Evolutionary conservation across 176 grass and related monocot species (phyloP), one percentile per base, ranked within the genome.

Genomic region (Oryza nivara): DNA sequence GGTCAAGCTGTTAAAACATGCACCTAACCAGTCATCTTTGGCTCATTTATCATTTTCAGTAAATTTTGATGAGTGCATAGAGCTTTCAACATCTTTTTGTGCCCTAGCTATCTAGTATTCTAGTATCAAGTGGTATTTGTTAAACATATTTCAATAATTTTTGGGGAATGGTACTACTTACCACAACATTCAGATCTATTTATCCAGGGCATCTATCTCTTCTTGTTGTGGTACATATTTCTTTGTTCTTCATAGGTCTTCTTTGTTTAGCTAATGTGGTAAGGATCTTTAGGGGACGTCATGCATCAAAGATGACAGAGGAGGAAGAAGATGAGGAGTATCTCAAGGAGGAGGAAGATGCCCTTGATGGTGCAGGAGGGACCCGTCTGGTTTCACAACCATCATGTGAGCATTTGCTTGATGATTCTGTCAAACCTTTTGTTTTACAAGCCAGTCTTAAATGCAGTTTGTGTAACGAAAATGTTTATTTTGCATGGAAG

Each of bases 311-410:
- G 83, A 78, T 94, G 72, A 94, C 89, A 54, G 92, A 94, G 84
- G 92, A 94, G 73, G 92, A 94, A 83, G 92, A 91, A 83, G 92
- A 94, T 72, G 92, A 94, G 74, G 92, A 79, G 77, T 91, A 91
- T 72, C 89, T 94, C 70, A 94, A 94, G 81, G 92, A 94, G 84
- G 92, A 94, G 89, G 92, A 92, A 46, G 91, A 92, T 92, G 84
- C 92, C 8, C 43, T 92, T 64, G 36, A 76, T 85, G 89, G 86
- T 77, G 47, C 92, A 49, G 92, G 89, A 26, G 92, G 92, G 23
- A 94, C 92, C 7, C 89, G 92, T 66, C 87, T 94, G 52, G 32
- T 91, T 65, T 68, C 82, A 68, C 92, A 94, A 72, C 92, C 92
- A 87, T 94, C 92, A 74, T 93, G 92, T 93, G 75, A 86, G 83